phyloP scores from a whole-genome alignment of 1,139 yeast species.

The Candida anutae region DNA sequence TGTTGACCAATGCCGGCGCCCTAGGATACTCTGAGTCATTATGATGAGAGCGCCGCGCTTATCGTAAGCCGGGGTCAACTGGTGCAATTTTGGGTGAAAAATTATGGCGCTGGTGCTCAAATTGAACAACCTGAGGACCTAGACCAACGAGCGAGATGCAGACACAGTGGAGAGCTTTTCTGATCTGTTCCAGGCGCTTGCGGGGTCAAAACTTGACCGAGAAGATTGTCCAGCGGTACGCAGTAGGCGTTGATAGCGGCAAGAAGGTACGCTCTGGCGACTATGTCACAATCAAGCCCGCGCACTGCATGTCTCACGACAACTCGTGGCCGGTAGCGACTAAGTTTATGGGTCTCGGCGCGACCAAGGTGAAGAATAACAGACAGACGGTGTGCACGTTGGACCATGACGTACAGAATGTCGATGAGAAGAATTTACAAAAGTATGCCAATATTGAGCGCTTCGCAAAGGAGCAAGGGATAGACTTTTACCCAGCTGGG shows the following conservation, averaged over 20 bases:
- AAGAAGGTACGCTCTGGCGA: conserved; percentile 83
- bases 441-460: conserved; percentile 83
- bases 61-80: too few species aligned
- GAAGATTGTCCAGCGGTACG: conserved; percentile 88
- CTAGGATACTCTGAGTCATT: conserved; percentile 22
- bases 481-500: conserved; percentile 97
- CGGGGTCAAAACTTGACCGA: conserved; percentile 82
- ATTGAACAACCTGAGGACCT: too few species aligned
- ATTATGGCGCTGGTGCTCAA: too few species aligned
- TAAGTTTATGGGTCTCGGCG: conserved; percentile 93
- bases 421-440: conserved; percentile 74
- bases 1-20: conserved; percentile 15
- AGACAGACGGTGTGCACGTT: conserved; percentile 91
- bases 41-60: not conserved
- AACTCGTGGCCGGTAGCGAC: conserved; percentile 99
- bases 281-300: conserved; percentile 90
- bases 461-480: conserved; percentile 87
- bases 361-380: conserved; percentile 70
- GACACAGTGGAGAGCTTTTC: conserved; percentile 1
- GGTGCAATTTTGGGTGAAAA: too few species aligned
- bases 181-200: conserved; percentile 8
- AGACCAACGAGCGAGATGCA: not conserved
- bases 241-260: conserved; percentile 68
- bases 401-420: conserved; percentile 97
- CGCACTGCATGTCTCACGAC: conserved; percentile 98